Percentiles rank a stretch among this genome's conserved stretches.
Evolutionary conservation across 2,329 filamentous ascomycete species (phyloP).

Genomic region (Exophiala sideris): DNA sequence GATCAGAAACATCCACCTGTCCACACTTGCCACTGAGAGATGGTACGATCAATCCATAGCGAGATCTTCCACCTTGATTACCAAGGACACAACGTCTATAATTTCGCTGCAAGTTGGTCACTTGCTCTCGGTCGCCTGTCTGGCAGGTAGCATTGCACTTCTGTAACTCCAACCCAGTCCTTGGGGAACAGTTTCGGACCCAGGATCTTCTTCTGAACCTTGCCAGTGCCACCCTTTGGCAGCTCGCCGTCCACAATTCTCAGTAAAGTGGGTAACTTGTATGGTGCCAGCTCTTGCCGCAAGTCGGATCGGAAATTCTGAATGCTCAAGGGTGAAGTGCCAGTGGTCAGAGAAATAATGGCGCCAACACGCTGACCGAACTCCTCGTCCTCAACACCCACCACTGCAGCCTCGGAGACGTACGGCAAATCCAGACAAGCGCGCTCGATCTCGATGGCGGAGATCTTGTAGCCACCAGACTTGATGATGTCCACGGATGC

Average conservation of each 20-base stretch:
- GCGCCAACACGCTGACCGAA: constrained; percentile 47
- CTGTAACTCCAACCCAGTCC: no score
- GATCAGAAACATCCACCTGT: no score
- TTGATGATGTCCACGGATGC: constrained; percentile 49
- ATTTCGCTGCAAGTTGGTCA: no score
- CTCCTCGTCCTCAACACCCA: constrained; percentile 46
- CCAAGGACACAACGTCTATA: no score
- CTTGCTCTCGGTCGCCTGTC: no score
- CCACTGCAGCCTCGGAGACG: constrained; percentile 46
- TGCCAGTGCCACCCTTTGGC: constrained; percentile 46
- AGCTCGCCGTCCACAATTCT: constrained; percentile 41
- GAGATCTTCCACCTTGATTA: no score
- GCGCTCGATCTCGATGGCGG: constrained; percentile 47
- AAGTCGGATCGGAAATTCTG: constrained; percentile 40
- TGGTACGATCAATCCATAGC: no score
- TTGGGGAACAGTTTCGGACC: not conserved
- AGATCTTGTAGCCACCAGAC: constrained; percentile 49
- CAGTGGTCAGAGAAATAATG: constrained; percentile 29
- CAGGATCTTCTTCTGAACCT: constrained; percentile 47
- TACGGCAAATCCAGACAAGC: constrained; percentile 45
- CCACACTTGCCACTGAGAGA: no score
- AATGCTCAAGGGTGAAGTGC: not conserved
- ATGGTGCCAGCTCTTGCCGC: constrained; percentile 40
- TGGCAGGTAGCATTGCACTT: no score
- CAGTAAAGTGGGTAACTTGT: constrained; percentile 47